Percentiles rank a stretch among this genome's conserved stretches.
phyloP scores from a whole-genome alignment of 208 protist species.

The Naegleria fowleri region DNA sequence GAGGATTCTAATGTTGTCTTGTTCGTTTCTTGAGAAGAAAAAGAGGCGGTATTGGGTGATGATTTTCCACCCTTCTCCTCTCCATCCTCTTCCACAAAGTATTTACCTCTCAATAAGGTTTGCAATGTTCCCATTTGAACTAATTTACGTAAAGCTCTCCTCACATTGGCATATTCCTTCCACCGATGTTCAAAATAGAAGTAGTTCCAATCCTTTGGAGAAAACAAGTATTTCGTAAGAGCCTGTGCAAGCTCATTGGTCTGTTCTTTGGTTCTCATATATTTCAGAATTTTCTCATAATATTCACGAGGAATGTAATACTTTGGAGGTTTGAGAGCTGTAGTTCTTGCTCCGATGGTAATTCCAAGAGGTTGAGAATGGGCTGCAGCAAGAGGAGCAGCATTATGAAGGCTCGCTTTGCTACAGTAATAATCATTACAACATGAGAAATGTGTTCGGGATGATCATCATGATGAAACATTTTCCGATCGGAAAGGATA shows the following conservation, averaged over 20 bases:
- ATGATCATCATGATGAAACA: too few relatives aligned
- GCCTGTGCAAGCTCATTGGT: neutral
- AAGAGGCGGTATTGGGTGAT: too few relatives aligned
- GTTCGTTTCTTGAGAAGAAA: too few relatives aligned
- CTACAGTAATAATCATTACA: too few relatives aligned
- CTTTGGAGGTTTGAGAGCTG: neutral
- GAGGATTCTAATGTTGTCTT: too few relatives aligned
- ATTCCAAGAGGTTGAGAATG: neutral
- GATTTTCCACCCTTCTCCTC: neutral
- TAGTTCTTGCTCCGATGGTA: neutral
- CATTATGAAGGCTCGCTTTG: neutral
- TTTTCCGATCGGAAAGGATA: too few relatives aligned
- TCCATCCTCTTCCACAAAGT: neutral
- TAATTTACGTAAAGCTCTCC: neutral
- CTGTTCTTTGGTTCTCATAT: neutral
- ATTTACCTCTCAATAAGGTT: neutral
- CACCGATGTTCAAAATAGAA: neutral
- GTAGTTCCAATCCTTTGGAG: neutral
- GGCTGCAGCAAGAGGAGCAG: neutral
- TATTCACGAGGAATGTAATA: neutral
- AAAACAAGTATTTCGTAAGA: neutral
- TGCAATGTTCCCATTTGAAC: neutral
- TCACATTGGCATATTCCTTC: neutral
- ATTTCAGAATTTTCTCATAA: neutral
- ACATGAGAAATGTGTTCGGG: too few relatives aligned